These are phyloP conservation scores for Xylariaceae sp. DNA, from an alignment of 2,329 filamentous ascomycete species.

Conservation along the genomic window DNA sequence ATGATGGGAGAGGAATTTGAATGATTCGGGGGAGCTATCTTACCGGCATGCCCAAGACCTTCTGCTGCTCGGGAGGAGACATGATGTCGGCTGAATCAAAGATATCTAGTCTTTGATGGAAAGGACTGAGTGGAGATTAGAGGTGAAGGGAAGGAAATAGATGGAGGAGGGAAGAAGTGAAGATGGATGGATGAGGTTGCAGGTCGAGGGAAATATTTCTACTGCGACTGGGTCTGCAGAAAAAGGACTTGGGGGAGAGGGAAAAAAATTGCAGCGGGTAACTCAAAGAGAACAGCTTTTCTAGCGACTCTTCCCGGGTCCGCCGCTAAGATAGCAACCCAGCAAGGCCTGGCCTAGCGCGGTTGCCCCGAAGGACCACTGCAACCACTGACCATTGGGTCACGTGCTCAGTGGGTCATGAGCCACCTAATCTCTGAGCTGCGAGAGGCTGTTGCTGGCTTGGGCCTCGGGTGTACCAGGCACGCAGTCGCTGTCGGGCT, in stretches of 20 bases:
- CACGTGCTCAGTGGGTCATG: neutral
- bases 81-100: constrained; percentile 44
- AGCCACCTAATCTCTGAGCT: neutral
- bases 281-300: constrained; percentile 40
- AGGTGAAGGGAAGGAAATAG: constrained; percentile 21
- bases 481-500: too few relatives aligned
- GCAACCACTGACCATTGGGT: neutral
- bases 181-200: constrained; percentile 16
- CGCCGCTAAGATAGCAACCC: constrained; percentile 20
- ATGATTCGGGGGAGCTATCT: constrained; percentile 12
- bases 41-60: constrained; percentile 65
- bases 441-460: too few relatives aligned
- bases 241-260: constrained; percentile 34
- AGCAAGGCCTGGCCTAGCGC: constrained; percentile 6
- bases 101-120: constrained; percentile 32
- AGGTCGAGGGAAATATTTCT: constrained; percentile 37
- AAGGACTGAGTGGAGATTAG: constrained; percentile 61
- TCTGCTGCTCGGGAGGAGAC: constrained; percentile 50
- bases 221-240: constrained; percentile 39
- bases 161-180: constrained; percentile 8
- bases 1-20: constrained; percentile 15
- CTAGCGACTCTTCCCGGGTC: constrained; percentile 50
- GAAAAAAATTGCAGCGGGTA: constrained; percentile 50
- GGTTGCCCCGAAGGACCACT: constrained; percentile 22
- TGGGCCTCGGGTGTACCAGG: too few relatives aligned